A percentile compares a stretch with the other conserved stretches of the same genome.
Evolutionary conservation across 768 basidiomycete species (phyloP).

Genomic region (Daedalea quercina): DNA sequence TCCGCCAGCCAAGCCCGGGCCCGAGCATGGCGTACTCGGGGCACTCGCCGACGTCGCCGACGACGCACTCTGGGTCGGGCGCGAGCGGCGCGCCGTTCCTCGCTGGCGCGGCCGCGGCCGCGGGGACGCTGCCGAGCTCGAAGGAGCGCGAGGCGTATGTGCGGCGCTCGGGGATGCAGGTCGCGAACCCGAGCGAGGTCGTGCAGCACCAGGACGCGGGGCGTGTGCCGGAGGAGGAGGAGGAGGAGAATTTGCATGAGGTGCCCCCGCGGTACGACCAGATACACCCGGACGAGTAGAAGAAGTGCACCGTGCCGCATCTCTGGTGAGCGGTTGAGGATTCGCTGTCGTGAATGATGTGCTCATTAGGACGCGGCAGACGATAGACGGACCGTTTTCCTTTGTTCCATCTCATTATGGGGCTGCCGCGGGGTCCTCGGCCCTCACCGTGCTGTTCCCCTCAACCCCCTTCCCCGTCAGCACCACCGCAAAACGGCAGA

Average conservation of each 20-base stretch:
- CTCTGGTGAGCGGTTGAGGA: neutral
- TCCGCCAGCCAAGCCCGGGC: conserved; percentile 20
- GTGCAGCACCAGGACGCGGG: conserved; percentile 26
- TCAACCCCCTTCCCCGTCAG: too few relatives aligned
- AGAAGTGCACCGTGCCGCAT: neutral
- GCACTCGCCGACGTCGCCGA: neutral
- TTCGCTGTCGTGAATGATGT: neutral
- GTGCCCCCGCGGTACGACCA: conserved; percentile 27
- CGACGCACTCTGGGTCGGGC: conserved; percentile 1
- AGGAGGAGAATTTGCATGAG: conserved; percentile 14
- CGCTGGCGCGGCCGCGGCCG: neutral
- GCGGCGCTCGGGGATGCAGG: conserved; percentile 13
- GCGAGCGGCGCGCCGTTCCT: conserved; percentile 1
- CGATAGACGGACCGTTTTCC: too few relatives aligned
- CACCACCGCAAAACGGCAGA: too few relatives aligned
- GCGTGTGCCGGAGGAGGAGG: conserved; percentile 11
- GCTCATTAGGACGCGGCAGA: neutral
- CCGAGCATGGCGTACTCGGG: conserved; percentile 17
- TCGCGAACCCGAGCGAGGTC: conserved; percentile 20
- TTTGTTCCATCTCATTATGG: too few relatives aligned
- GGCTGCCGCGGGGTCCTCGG: too few relatives aligned
- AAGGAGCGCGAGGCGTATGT: conserved; percentile 26
- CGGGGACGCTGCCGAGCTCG: conserved; percentile 13
- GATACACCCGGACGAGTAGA: conserved; percentile 15
- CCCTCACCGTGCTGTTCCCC: too few relatives aligned